Base-by-base conservation (phyloP, 257 asterid genomes). In the Penstemon davidsonii region DNA sequence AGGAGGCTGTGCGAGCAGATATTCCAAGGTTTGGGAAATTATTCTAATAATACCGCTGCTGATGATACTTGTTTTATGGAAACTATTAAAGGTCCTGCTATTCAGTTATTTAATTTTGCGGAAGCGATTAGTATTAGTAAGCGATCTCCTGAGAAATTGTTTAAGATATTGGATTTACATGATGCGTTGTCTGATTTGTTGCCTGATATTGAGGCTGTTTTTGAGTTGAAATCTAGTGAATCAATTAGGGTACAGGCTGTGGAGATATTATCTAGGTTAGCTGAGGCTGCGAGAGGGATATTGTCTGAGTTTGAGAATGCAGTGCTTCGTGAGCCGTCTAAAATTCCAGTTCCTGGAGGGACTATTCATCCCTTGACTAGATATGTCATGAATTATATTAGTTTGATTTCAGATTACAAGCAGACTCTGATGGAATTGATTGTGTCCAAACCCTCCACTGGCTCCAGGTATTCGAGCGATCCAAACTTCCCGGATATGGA, bases 321-420 rank as follows among this genome's bases (percentile, higher is more conserved):
- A 4, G 80, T 81, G 39, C 76, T 84, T 38, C 75, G 70, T 11
- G 86, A 84, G 67, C 80, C 82, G 18, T 79, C 83, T 0, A 72
- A 41, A 67, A 64, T 64, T 25, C 71, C 76, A 0, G 79, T 73
- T 5, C 82, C 84, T 0, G 87, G 80, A 58, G 89, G 83, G 55
- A 73, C 83, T 2, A 68, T 84, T 72, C 86, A 84, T 70, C 86
- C 81, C 12, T 65, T 84, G 62, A 84, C 89, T 42, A 74, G 79
- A 69, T 81, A 81, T 55, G 89, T 84, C 9, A 84, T 81, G 89
- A 73, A 78, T 40, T 84, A 81, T 45, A 66, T 81, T 15, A 64
- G 70, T 47, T 72, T 79, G 73, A 79, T 81, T 39, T 71, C 81
- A 45, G 86, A 79, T 60, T 76, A 79, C 61, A 73, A 75, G 69